Conservation (phyloP, 2,329 filamentous ascomycete species). For the Pseudogymnoascus verrucosus region DNA sequence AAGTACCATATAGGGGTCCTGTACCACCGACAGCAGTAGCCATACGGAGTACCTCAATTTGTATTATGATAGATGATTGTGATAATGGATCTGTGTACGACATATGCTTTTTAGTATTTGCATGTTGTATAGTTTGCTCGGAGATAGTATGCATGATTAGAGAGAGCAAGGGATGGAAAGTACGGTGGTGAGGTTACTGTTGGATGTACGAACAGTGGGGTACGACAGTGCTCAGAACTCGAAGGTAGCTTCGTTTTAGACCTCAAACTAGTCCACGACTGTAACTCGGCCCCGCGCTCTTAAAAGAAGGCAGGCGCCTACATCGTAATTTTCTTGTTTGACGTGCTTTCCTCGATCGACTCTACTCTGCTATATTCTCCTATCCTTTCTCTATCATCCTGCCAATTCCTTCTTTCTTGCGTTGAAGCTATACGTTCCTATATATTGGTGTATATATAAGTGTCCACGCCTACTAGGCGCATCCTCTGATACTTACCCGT, state of each 20-base stretch:
- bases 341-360: background rate
- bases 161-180: background rate
- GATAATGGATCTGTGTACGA: background rate
- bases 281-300: background rate
- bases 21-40: background rate
- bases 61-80: background rate
- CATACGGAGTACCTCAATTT: background rate
- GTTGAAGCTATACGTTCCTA: background rate
- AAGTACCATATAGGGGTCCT: background rate
- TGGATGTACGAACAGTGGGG: background rate
- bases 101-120: background rate
- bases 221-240: background rate
- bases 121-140: background rate
- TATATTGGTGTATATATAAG: conserved; percentile 4
- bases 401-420: background rate
- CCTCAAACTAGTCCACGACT: background rate
- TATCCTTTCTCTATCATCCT: background rate
- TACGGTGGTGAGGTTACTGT: background rate
- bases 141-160: background rate
- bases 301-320: background rate
- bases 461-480: background rate
- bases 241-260: background rate
- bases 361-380: background rate
- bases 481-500: background rate
- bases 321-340: background rate